Conservation (phyloP, 1,284 basidiomycete species). For the Puccinia coronata region DNA sequence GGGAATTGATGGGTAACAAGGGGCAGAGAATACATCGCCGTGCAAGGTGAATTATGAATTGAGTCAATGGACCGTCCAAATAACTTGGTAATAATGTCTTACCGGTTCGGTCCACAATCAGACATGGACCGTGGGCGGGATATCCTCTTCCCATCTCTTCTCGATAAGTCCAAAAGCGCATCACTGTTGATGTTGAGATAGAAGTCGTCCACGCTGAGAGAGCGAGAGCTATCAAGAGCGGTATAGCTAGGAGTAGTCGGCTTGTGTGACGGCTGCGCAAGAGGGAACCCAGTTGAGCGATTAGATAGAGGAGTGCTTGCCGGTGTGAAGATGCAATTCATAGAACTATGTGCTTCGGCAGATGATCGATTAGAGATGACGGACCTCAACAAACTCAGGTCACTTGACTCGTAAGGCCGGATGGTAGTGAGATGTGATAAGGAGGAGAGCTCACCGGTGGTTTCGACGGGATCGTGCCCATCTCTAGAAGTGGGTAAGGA, state of each 20-base stretch:
- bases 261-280: neutral
- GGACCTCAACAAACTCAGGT: slow-evolving; percentile 12
- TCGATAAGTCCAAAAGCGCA: slow-evolving; percentile 10
- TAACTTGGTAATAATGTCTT: neutral
- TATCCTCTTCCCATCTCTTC: slow-evolving; percentile 13
- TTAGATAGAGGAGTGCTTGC: slow-evolving; percentile 17
- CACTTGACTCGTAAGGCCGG: too few relatives aligned
- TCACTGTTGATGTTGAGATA: slow-evolving; percentile 21
- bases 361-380: slow-evolving; percentile 21
- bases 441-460: neutral
- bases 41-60: neutral
- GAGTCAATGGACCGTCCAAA: neutral
- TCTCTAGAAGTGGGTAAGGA: neutral
- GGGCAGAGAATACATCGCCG: neutral
- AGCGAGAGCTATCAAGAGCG: neutral
- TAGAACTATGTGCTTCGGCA: neutral
- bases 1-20: neutral
- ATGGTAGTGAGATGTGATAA: neutral
- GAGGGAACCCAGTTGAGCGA: neutral
- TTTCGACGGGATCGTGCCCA: neutral
- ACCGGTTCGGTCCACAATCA: slow-evolving; percentile 27
- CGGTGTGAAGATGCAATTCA: slow-evolving; percentile 24
- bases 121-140: slow-evolving; percentile 37
- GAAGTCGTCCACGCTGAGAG: slow-evolving; percentile 32
- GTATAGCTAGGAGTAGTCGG: neutral